Base-by-base conservation (phyloP, 108 stramenopile genomes). In the Chaetoceros tenuissimus region DNA sequence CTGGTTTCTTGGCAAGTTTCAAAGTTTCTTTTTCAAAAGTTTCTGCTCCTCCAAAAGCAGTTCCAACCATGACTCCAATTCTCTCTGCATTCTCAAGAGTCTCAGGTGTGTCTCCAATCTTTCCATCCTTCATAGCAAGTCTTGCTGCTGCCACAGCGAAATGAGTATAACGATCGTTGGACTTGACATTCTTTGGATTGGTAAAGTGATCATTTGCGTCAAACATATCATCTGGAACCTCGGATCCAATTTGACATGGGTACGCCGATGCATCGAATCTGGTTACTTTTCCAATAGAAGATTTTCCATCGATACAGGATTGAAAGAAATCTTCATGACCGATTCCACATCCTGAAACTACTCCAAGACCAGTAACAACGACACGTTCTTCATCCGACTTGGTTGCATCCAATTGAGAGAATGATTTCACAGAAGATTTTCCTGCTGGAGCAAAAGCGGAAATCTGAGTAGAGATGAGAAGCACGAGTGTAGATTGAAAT, bases 101-200 rank as follows among this genome's bases (percentile, higher is more conserved):
- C 21, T 89, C 84, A 13, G 85, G 85, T 17, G 84, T 80, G 67
- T 87, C 79, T 28, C 94, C 77, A 46, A 97, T 26, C 28, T 59
- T 64, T 1, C 84, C 94, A 79, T 97, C 96, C 56, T 82, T 72
- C 52, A 96, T 53, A 3, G 97, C 94, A 55, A 82, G 77, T 28
- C 83, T 65, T 1, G 94, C 82, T 26, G 94, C 90, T 3, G 94
- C 94, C 19, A 97, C 89, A 23, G 94, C 95, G 53, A 97, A 87
- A 59, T 97, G 97, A n/a, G 97, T 97, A 57, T 75, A 95, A 10
- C 95, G 72, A 77, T 95, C 97, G 57, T 97, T 96, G 57, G 79
- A 81, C 63, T 81, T 84, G 57, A 81, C 77, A 58, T 84, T 92
- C 70, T 97, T 97, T 31, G 85, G 84, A 55, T 89, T 90, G 20